phyloP scores from a whole-genome alignment of 805 yeast genomes.

The Millerozyma acaciae region DNA sequence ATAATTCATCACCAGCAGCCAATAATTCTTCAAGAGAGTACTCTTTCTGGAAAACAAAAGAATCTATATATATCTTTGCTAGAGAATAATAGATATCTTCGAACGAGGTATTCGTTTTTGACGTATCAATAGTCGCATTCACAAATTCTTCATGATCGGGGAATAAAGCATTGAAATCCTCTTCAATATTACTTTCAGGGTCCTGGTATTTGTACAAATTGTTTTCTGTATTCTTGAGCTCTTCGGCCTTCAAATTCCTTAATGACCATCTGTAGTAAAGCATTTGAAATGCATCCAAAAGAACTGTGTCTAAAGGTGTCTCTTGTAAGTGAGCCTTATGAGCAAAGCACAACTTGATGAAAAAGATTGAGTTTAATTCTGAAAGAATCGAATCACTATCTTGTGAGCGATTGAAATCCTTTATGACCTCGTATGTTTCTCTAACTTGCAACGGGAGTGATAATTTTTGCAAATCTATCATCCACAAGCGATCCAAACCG shows the following conservation, averaged over 20 bases:
- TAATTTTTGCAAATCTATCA: slow-evolving; percentile 40
- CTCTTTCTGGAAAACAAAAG: slow-evolving; percentile 27
- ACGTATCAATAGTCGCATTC: slow-evolving; percentile 22
- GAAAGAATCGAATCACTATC: slow-evolving; percentile 43
- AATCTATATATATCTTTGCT: slow-evolving; percentile 45
- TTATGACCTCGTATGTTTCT: slow-evolving; percentile 30
- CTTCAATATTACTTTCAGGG: slow-evolving; percentile 63
- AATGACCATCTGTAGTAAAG: slow-evolving; percentile 81
- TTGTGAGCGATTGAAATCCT: slow-evolving; percentile 33
- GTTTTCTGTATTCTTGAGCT: slow-evolving; percentile 54
- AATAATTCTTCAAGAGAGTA: slow-evolving; percentile 26
- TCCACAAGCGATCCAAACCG: slow-evolving; percentile 42
- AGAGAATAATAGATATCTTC: slow-evolving; percentile 47
- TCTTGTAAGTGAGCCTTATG: slow-evolving; percentile 18
- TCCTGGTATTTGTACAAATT: slow-evolving; percentile 66
- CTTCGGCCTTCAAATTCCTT: slow-evolving; percentile 62
- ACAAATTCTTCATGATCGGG: slow-evolving; percentile 77
- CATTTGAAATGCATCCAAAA: slow-evolving; percentile 50
- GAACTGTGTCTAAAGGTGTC: slow-evolving; percentile 17
- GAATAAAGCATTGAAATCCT: slow-evolving; percentile 76
- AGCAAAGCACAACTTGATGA: slow-evolving; percentile 41
- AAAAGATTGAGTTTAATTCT: slow-evolving; percentile 49
- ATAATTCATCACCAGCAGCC: slow-evolving; percentile 33
- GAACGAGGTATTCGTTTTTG: slow-evolving; percentile 22
- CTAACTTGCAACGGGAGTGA: slow-evolving; percentile 24